These are phyloP conservation scores for Nemania abortiva DNA, from an alignment of 2,329 filamentous ascomycete genomes.

Conservation along the genomic window DNA sequence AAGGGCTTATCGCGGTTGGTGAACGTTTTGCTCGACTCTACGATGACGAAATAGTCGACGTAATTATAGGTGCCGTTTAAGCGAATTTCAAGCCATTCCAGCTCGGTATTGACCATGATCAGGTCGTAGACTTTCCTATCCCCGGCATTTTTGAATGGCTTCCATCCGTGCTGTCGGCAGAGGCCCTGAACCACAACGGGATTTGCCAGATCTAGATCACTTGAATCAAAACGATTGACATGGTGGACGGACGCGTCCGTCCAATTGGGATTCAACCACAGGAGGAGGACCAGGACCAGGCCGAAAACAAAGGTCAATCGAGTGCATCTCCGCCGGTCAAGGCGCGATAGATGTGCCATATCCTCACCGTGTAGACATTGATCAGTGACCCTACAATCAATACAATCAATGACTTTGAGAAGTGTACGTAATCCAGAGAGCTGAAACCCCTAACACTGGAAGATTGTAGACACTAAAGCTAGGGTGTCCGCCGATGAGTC, in stretches of 20 bases:
- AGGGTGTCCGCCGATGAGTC: too few species aligned
- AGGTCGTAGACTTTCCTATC: conserved; percentile 70
- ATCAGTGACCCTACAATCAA: conserved; percentile 1
- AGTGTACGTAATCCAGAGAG: neutral
- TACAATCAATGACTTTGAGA: neutral
- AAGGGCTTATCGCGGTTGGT: conserved; percentile 68
- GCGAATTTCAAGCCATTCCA: conserved; percentile 75
- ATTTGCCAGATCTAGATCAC: conserved; percentile 41
- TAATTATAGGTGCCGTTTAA: conserved; percentile 67
- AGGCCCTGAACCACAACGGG: conserved; percentile 41
- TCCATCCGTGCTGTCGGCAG: conserved; percentile 57
- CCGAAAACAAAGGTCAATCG: conserved; percentile 39
- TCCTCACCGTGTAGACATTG: conserved; percentile 21
- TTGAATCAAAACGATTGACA: conserved; percentile 43
- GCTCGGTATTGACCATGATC: conserved; percentile 71
- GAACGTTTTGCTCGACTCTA: conserved; percentile 70
- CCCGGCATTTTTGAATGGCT: conserved; percentile 49
- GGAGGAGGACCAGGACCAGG: conserved; percentile 42
- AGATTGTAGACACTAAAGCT: too few species aligned
- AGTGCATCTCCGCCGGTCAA: conserved; percentile 41
- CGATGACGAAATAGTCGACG: conserved; percentile 74
- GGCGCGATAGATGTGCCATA: conserved; percentile 39
- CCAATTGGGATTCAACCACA: conserved; percentile 51
- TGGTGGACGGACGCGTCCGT: conserved; percentile 48
- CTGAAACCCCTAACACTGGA: neutral